Percentiles rank a stretch among this genome's conserved stretches.
Evolutionary conservation across 768 basidiomycete genomes (phyloP).

Genomic region (Hericium rajendrae): DNA sequence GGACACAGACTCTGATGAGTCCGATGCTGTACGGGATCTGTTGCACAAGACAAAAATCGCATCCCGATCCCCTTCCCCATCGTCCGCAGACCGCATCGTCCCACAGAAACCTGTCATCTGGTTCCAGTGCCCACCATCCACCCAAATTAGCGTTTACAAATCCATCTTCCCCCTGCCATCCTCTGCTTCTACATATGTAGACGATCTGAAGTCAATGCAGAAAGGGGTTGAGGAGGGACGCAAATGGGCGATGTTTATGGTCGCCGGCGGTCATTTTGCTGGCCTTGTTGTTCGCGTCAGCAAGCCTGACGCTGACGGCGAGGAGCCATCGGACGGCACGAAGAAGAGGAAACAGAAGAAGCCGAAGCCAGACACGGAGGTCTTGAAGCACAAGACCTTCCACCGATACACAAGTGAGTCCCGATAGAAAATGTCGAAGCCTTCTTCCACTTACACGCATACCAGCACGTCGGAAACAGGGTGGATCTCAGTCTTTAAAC

Average conservation of each 20-base stretch:
- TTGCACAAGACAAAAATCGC: conserved; percentile 48
- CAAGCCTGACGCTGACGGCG: conserved; percentile 32
- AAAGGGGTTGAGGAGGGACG: conserved; percentile 40
- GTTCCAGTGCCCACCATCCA: conserved; percentile 83
- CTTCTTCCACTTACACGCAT: not conserved
- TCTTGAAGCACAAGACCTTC: conserved; percentile 89
- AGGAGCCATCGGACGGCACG: conserved; percentile 21
- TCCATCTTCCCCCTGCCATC: conserved; percentile 51
- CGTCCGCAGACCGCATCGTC: conserved; percentile 25
- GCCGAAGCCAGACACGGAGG: conserved; percentile 69
- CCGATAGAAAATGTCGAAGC: not conserved
- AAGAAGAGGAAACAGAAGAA: conserved; percentile 38
- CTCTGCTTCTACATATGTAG: conserved; percentile 38
- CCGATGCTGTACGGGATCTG: conserved; percentile 58
- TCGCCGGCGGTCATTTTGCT: conserved; percentile 96
- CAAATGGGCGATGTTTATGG: conserved; percentile 93
- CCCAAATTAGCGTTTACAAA: conserved; percentile 85
- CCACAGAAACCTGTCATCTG: conserved; percentile 70
- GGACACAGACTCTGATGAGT: conserved; percentile 44
- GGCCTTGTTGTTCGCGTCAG: conserved; percentile 78
- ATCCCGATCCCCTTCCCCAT: conserved; percentile 38
- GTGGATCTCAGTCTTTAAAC: conserved; percentile 86
- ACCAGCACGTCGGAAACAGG: conserved; percentile 91
- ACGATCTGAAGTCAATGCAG: conserved; percentile 62
- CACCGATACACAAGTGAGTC: conserved; percentile 94